Evolutionary conservation across 2,329 filamentous ascomycete genomes (phyloP).

Genomic region (Cordyceps militaris): DNA sequence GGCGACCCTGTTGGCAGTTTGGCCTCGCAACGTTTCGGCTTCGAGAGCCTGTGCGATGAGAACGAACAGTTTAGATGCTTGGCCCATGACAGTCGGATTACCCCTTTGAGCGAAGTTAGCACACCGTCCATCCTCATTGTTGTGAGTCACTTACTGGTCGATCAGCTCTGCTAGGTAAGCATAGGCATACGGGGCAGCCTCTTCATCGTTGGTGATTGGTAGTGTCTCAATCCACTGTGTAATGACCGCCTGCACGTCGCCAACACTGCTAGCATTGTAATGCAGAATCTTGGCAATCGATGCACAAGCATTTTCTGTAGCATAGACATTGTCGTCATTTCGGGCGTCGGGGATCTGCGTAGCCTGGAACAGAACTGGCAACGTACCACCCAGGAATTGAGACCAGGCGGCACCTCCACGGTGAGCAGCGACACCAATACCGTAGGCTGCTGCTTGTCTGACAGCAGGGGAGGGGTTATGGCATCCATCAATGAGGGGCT

Average conservation of each 20-base stretch:
- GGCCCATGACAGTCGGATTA: conserved; percentile 72
- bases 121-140: not conserved
- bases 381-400: conserved; percentile 72
- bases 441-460: conserved; percentile 91
- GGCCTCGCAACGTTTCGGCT: conserved; percentile 79
- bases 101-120: conserved; percentile 50
- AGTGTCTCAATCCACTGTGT: conserved; percentile 86
- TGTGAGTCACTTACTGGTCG: conserved; percentile 68
- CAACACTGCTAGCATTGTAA: conserved; percentile 72
- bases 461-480: conserved; percentile 82
- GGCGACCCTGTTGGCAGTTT: conserved; percentile 71
- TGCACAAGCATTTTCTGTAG: conserved; percentile 94
- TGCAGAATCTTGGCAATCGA: conserved; percentile 96
- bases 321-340: conserved; percentile 89
- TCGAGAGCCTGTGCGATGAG: conserved; percentile 85
- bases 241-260: conserved; percentile 68
- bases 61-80: conserved; percentile 75
- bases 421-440: conserved; percentile 90
- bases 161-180: conserved; percentile 86
- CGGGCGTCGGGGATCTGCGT: conserved; percentile 75
- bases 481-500: conserved; percentile 81
- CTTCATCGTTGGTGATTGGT: conserved; percentile 90
- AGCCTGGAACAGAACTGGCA: conserved; percentile 79
- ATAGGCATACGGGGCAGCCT: conserved; percentile 94
- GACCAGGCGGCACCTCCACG: conserved; percentile 83